A percentile compares a stretch with the other conserved stretches of the same genome.
Evolutionary conservation across 1,284 basidiomycete genomes (phyloP).

Genomic region (Veloporphyrellus conicus): DNA sequence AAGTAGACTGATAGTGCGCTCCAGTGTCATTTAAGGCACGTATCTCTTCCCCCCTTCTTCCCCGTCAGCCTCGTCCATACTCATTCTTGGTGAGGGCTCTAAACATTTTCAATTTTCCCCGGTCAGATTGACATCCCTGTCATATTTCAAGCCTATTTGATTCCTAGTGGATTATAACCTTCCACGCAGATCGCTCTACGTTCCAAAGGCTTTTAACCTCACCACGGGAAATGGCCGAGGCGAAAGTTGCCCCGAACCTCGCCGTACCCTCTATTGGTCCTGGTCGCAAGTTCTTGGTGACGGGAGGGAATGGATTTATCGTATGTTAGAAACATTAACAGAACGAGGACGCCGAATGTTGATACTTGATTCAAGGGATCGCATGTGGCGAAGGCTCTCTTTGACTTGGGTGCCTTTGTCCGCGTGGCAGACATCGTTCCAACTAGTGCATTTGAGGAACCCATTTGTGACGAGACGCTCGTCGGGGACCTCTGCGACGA

Average conservation of each 20-base stretch:
- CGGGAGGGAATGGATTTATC: constrained; percentile 56
- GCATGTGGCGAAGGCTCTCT: constrained; percentile 44
- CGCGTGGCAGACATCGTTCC: constrained; percentile 43
- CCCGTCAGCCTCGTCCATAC: background rate
- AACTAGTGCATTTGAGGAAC: constrained; percentile 25
- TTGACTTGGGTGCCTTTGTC: constrained; percentile 33
- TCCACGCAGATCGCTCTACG: too few relatives aligned
- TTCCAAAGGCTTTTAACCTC: background rate
- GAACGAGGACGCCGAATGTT: background rate
- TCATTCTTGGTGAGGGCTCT: background rate
- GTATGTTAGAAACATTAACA: constrained; percentile 33
- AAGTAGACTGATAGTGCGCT: background rate
- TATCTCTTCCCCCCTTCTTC: background rate
- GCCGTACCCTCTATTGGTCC: background rate
- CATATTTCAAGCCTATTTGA: background rate
- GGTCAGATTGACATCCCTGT: background rate
- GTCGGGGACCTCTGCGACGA: constrained; percentile 47
- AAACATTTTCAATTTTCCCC: background rate
- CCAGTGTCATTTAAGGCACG: constrained; percentile 2
- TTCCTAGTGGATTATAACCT: background rate
- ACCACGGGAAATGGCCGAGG: constrained; percentile 3
- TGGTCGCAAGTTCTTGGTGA: constrained; percentile 39
- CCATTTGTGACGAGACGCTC: constrained; percentile 36
- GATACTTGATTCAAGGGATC: constrained; percentile 41
- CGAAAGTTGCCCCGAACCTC: background rate